These are phyloP conservation scores for Pichia cephalocereana DNA, from an alignment of 805 yeast species.

Conservation along the genomic window DNA sequence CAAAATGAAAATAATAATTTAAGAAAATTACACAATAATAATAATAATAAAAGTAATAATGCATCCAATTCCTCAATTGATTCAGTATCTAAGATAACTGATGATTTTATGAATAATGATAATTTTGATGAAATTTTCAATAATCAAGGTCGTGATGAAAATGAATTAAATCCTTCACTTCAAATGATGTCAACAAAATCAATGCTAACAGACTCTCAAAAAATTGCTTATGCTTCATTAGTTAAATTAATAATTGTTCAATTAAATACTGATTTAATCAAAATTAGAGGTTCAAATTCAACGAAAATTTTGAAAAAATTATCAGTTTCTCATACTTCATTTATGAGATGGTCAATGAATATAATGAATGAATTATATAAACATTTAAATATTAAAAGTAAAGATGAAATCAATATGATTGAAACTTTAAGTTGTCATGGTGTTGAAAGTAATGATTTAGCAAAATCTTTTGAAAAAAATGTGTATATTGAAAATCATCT, in stretches of 20 bases:
- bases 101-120: slow-evolving; percentile 13
- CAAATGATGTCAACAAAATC: slow-evolving; percentile 75
- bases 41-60: neutral
- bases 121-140: slow-evolving; percentile 16
- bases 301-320: slow-evolving; percentile 49
- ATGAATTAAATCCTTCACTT: slow-evolving; percentile 39
- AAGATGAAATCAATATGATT: slow-evolving; percentile 76
- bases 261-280: slow-evolving; percentile 74
- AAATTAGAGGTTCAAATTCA: slow-evolving; percentile 42
- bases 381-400: slow-evolving; percentile 65
- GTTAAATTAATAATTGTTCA: slow-evolving; percentile 67
- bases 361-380: slow-evolving; percentile 64
- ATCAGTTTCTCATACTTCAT: slow-evolving; percentile 62
- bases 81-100: slow-evolving; percentile 5
- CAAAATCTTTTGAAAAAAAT: slow-evolving; percentile 41
- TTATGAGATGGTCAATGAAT: slow-evolving; percentile 76
- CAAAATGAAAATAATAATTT: slow-evolving; percentile 26
- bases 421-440: slow-evolving; percentile 82
- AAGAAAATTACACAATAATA: slow-evolving; percentile 19
- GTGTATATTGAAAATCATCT: slow-evolving; percentile 43
- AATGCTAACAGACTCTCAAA: slow-evolving; percentile 73
- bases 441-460: slow-evolving; percentile 61
- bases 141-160: slow-evolving; percentile 21
- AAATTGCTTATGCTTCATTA: slow-evolving; percentile 86
- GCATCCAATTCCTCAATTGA: neutral